phyloP scores from a whole-genome alignment of 805 yeast genomes.

The Pichia nakasei region DNA sequence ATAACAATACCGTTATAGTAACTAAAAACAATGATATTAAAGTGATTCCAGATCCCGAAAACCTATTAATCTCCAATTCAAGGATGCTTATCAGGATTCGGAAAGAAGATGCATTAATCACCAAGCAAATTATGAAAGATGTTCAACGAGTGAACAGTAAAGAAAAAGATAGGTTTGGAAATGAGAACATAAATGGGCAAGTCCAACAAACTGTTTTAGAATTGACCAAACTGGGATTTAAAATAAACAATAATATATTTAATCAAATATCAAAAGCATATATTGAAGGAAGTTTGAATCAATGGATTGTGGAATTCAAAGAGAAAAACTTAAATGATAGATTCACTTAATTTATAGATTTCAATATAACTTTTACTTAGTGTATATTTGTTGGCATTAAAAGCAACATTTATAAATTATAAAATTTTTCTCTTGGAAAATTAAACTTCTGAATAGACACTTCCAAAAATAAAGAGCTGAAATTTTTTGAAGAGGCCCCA shows the following conservation, averaged over 20 bases:
- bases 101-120: constrained; percentile 16
- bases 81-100: constrained; percentile 21
- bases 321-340: constrained; percentile 22
- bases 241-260: constrained; percentile 15
- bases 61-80: constrained; percentile 19
- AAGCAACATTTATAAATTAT: too few relatives aligned
- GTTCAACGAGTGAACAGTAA: neutral
- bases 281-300: constrained; percentile 20
- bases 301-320: constrained; percentile 21
- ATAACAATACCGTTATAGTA: neutral
- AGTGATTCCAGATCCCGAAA: constrained; percentile 24
- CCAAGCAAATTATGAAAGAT: constrained; percentile 9
- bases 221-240: constrained; percentile 17
- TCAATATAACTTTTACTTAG: too few relatives aligned
- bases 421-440: neutral
- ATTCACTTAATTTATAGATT: constrained; percentile 9
- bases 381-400: too few relatives aligned
- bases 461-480: too few relatives aligned
- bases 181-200: constrained; percentile 6
- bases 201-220: constrained; percentile 18
- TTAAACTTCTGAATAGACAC: too few relatives aligned
- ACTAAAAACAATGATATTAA: constrained; percentile 1
- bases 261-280: constrained; percentile 18
- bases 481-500: neutral
- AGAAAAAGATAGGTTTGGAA: constrained; percentile 4